Percentiles rank a stretch among this genome's conserved stretches.
These are phyloP conservation scores for Globisporangium barbulae DNA, from an alignment of 352 stramenopile species.

Conservation along the genomic window DNA sequence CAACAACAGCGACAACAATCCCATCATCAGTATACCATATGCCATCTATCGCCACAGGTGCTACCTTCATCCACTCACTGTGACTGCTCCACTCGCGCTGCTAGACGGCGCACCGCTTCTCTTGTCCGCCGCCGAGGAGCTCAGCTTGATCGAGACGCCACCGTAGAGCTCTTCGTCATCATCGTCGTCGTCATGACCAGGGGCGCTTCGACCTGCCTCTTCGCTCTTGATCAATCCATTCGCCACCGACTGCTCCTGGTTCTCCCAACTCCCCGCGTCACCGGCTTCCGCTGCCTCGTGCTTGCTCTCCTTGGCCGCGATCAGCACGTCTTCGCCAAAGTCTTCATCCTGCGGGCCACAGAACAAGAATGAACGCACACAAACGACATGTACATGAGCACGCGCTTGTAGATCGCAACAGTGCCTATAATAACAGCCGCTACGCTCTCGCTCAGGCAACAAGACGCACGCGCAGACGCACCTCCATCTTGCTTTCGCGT, in stretches of 20 bases:
- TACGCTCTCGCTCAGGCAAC: not conserved
- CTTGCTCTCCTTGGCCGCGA: conserved; percentile 21
- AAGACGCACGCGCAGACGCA: not conserved
- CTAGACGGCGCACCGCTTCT: conserved; percentile 12
- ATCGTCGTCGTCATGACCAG: conserved; percentile 36
- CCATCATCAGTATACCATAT: not conserved
- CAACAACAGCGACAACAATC: not conserved
- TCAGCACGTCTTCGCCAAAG: conserved; percentile 76
- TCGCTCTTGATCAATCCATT: not conserved
- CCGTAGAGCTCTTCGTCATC: conserved; percentile 81
- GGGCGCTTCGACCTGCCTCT: not conserved
- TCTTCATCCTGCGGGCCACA: conserved; percentile 57
- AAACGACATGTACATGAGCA: conserved; percentile 10
- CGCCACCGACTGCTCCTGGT: not conserved
- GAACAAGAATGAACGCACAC: not conserved
- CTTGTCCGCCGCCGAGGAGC: conserved; percentile 22
- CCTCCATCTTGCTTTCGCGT: conserved; percentile 20
- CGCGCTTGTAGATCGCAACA: not conserved
- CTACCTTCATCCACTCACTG: not conserved
- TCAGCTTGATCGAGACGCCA: conserved; percentile 71
- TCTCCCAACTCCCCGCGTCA: conserved; percentile 6
- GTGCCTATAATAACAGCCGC: too few species aligned
- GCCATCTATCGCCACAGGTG: too few species aligned
- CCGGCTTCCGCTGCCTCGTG: conserved; percentile 11
- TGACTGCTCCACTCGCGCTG: not conserved